These are phyloP conservation scores for Moniliophthora roreri DNA, from an alignment of 1,284 basidiomycete genomes.

Conservation along the genomic window DNA sequence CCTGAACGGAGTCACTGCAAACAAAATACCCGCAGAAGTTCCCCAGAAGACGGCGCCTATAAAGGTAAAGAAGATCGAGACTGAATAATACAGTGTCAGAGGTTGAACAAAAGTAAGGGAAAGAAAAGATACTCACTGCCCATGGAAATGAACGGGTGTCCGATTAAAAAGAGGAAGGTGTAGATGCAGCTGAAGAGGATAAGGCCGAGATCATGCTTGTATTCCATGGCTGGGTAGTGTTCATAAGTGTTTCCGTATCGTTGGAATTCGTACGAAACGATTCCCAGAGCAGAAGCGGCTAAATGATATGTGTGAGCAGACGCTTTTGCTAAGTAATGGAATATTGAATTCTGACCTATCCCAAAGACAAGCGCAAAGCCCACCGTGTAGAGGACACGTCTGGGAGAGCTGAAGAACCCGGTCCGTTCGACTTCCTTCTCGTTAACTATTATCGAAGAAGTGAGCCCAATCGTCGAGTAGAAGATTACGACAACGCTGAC, in stretches of 20 bases:
- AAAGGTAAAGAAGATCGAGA: constrained; percentile 24
- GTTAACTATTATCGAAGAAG: too few relatives aligned
- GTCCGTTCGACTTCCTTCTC: too few relatives aligned
- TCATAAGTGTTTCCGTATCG: constrained; percentile 22
- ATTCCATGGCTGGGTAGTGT: constrained; percentile 26
- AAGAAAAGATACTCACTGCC: constrained; percentile 21
- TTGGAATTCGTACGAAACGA: constrained; percentile 28
- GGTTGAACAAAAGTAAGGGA: too few relatives aligned
- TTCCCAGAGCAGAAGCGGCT: constrained; percentile 26
- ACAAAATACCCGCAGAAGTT: constrained; percentile 28
- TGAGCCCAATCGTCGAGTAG: too few relatives aligned
- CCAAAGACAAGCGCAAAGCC: neutral
- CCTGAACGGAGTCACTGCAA: constrained; percentile 24
- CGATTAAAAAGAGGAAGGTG: constrained; percentile 22
- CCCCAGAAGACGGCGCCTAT: constrained; percentile 30
- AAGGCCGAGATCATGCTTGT: constrained; percentile 27
- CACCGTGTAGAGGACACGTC: neutral
- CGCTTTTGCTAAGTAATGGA: too few relatives aligned
- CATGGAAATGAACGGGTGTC: constrained; percentile 23
- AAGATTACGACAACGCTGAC: too few relatives aligned
- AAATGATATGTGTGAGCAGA: constrained; percentile 6
- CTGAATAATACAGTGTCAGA: constrained; percentile 5
- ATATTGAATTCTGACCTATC: neutral
- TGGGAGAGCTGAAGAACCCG: too few relatives aligned
- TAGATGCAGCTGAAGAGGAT: constrained; percentile 22